Percentiles rank a stretch among this genome's conserved stretches.
Evolutionary conservation across 2,329 filamentous ascomycete species (phyloP).

Genomic region (Monilinia laxa): DNA sequence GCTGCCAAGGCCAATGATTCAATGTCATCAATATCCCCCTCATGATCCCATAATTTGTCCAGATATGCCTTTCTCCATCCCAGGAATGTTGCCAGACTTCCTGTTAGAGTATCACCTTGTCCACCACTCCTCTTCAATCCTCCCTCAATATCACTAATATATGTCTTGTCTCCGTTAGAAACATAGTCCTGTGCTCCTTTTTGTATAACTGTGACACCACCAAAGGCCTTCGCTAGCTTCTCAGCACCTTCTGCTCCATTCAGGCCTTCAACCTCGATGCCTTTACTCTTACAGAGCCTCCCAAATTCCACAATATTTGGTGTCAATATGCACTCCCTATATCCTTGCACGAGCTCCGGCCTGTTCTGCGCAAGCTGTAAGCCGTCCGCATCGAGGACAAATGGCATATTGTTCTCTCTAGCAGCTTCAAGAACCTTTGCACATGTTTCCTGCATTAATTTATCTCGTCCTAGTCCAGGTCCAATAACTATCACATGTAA

Average conservation of each 20-base stretch:
- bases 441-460: constrained; percentile 85
- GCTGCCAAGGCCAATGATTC: constrained; percentile 75
- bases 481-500: constrained; percentile 92
- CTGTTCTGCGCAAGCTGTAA: constrained; percentile 73
- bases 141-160: constrained; percentile 74
- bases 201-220: constrained; percentile 86
- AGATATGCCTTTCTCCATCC: constrained; percentile 87
- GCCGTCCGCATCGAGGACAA: constrained; percentile 91
- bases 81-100: constrained; percentile 81
- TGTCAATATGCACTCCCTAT: constrained; percentile 81
- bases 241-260: constrained; percentile 52
- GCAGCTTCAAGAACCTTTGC: constrained; percentile 77
- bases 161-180: constrained; percentile 73
- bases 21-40: constrained; percentile 49
- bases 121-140: constrained; percentile 89
- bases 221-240: constrained; percentile 70
- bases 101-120: constrained; percentile 93
- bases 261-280: constrained; percentile 55
- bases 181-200: constrained; percentile 85
- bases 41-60: constrained; percentile 73
- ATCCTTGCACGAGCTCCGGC: constrained; percentile 77
- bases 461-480: constrained; percentile 85
- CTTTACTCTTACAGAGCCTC: constrained; percentile 72
- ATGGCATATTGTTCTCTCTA: constrained; percentile 66
- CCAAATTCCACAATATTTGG: constrained; percentile 95